Evolutionary conservation across 345 rosid genomes (phyloP).

Genomic region (Citrus trifoliata): DNA sequence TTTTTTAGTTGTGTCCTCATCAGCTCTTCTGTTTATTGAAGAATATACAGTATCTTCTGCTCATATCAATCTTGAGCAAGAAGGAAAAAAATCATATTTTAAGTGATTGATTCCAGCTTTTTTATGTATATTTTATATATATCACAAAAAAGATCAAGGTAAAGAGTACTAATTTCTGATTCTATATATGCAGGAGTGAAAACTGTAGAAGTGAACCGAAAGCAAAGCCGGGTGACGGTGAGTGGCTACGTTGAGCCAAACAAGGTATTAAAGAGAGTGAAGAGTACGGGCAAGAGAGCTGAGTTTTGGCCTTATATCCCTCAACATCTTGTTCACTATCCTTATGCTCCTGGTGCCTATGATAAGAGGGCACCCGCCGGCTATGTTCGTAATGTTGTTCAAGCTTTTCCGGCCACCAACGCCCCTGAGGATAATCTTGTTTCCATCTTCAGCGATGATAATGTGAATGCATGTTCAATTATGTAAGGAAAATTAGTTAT

Average conservation of each 20-base stretch:
- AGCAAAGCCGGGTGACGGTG: slow-evolving; percentile 52
- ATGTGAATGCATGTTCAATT: slow-evolving; percentile 70
- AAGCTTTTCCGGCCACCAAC: slow-evolving; percentile 47
- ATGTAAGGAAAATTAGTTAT: slow-evolving; percentile 35
- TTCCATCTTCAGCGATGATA: slow-evolving; percentile 68
- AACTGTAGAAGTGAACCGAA: slow-evolving; percentile 58
- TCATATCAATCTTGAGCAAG: background rate
- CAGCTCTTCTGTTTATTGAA: background rate
- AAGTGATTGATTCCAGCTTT: background rate
- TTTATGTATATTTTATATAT: background rate
- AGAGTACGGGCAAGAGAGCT: slow-evolving; percentile 63
- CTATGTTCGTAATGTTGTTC: slow-evolving; percentile 50
- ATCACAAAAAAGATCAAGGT: background rate
- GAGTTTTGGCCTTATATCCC: slow-evolving; percentile 81
- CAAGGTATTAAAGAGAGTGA: slow-evolving; percentile 64
- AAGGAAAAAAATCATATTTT: background rate
- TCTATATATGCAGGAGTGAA: slow-evolving; percentile 40
- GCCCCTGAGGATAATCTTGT: slow-evolving; percentile 47
- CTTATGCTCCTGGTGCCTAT: slow-evolving; percentile 50
- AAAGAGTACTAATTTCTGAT: background rate
- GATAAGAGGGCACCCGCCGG: slow-evolving; percentile 70
- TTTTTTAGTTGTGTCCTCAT: background rate
- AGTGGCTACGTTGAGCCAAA: slow-evolving; percentile 59
- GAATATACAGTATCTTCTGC: background rate
- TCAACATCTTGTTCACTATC: slow-evolving; percentile 56